A percentile compares a stretch with the other conserved stretches of the same genome.
Evolutionary conservation across 257 asterid species (phyloP).

Genomic region (Buddleja alternifolia): DNA sequence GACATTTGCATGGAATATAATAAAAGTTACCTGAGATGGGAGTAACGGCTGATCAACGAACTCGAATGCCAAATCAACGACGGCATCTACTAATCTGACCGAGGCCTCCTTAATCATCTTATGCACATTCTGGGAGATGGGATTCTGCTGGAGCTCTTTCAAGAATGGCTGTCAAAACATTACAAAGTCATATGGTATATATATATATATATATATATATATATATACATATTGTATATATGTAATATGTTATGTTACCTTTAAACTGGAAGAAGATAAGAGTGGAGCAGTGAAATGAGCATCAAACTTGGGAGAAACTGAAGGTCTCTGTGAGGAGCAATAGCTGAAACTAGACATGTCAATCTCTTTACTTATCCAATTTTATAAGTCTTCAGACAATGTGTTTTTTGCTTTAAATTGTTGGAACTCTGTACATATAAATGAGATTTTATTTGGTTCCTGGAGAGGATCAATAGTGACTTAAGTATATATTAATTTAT

Average conservation of each 20-base stretch:
- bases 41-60: slow-evolving; percentile 53
- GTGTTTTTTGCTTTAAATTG: background rate
- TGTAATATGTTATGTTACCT: slow-evolving; percentile 28
- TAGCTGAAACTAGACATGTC: slow-evolving; percentile 26
- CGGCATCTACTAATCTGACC: slow-evolving; percentile 41
- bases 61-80: slow-evolving; percentile 47
- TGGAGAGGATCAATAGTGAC: background rate
- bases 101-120: slow-evolving; percentile 40
- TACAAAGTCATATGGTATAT: too few species aligned
- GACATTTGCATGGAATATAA: background rate
- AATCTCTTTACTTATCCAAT: background rate
- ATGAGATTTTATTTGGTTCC: background rate
- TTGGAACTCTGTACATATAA: background rate
- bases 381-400: background rate
- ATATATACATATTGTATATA: too few species aligned
- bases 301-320: slow-evolving; percentile 5
- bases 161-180: slow-evolving; percentile 39
- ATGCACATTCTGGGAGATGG: slow-evolving; percentile 25
- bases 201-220: too few species aligned
- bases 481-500: background rate
- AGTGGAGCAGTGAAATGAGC: slow-evolving; percentile 11
- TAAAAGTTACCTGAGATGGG: slow-evolving; percentile 61
- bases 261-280: slow-evolving; percentile 28
- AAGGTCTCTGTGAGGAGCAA: slow-evolving; percentile 34
- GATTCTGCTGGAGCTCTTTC: slow-evolving; percentile 36